Evolutionary conservation across 306 rosid genomes (phyloP), one percentile per base, ranked within the genome.

Genomic region (Cucurbita argyrosperma): DNA sequence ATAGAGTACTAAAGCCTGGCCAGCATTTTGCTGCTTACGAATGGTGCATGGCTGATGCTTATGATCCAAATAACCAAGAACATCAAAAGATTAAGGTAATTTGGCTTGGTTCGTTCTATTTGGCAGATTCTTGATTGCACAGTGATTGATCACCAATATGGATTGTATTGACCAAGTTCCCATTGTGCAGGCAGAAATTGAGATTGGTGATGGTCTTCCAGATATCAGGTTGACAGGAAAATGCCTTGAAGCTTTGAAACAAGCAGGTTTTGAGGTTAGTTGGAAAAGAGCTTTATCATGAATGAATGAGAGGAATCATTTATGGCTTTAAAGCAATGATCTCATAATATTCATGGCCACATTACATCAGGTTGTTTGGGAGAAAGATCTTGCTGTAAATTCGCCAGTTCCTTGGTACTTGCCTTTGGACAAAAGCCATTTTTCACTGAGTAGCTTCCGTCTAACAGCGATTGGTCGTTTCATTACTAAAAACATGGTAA

Each of bases 191-290:
- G 97, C 96, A 19, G 97, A 89, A 79, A 66, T 94, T 77, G 99
- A 94, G 96, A 85, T 94, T 14, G 97, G 99, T 37, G 91, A 94
- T 77, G 99, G 99, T 47, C 97, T 94, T 60, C 99, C 99, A 2
- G 97, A 94, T 76, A 91, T 94, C 83, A 85, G 99, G 78, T 81
- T 75, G 89, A 94, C 96, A 12, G 70, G 85, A 46, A 85, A 91
- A 82, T 94, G 99, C 82, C 82, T 91, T 71, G 95, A 88, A 84
- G 96, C 99, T 80, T 82, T 94, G 52, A 87, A 87, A 78, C 91
- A 88, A 89, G 97, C 99, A 15, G 92, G 96, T 71, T 94, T 94
- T 87, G 96, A 94, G 99, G 99, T 94, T 71, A 70, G 90, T 75
- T 61, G 35, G 71, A 19, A 40, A 61, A 57, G 5, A 49, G 72